Conservation (phyloP, 1,284 basidiomycete species). For the Cerioporus squamosus region DNA sequence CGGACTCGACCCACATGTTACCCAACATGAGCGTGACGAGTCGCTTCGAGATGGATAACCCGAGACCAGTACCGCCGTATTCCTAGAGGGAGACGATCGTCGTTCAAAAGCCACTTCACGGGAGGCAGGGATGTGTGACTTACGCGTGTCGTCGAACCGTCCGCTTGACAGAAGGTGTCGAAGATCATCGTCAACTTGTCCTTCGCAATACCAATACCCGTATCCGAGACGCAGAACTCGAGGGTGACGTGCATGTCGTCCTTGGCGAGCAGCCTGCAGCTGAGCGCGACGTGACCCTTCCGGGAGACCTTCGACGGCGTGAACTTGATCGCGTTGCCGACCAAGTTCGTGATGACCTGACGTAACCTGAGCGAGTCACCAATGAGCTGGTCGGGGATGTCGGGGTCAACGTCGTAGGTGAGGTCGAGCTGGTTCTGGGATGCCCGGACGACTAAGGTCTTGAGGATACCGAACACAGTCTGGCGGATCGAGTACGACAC, state of each 20-base stretch:
- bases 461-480: conserved; percentile 97
- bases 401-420: conserved; percentile 95
- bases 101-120: no score
- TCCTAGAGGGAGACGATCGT: conserved; percentile 53
- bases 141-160: conserved; percentile 90
- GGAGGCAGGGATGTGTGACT: conserved; percentile 31
- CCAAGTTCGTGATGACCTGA: conserved; percentile 94
- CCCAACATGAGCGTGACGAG: conserved; percentile 98
- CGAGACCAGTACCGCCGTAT: conserved; percentile 97
- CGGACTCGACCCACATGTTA: conserved; percentile 98
- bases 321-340: conserved; percentile 96
- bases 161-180: conserved; percentile 99
- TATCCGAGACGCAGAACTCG: conserved; percentile 98
- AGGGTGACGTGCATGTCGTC: conserved; percentile 85
- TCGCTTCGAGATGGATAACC: conserved; percentile 94
- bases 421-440: conserved; percentile 98
- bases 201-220: conserved; percentile 98
- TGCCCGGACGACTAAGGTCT: conserved; percentile 97
- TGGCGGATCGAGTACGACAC: conserved; percentile 98
- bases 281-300: conserved; percentile 92
- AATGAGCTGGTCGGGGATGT: conserved; percentile 96
- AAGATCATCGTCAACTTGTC: conserved; percentile 99
- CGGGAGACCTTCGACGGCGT: conserved; percentile 78
- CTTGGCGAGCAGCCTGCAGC: conserved; percentile 77
- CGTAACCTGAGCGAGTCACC: conserved; percentile 94